Evolutionary conservation across 2,329 filamentous ascomycete species (phyloP).

Genomic region (Penicillium thymicola): DNA sequence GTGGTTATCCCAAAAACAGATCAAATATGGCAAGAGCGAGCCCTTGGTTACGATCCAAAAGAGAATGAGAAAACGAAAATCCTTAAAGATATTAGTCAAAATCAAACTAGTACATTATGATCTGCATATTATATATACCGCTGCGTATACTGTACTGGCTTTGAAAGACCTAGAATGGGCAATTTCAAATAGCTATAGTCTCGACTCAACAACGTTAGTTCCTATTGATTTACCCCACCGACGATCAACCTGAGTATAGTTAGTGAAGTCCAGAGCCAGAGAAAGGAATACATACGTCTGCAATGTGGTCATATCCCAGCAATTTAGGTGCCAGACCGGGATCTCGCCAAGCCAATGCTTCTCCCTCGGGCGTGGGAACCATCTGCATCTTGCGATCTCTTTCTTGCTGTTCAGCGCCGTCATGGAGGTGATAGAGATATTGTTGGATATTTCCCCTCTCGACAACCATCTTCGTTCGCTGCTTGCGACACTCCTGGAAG

Average conservation of each 20-base stretch:
- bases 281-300: conserved; percentile 30
- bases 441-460: conserved; percentile 60
- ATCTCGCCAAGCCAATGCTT: conserved; percentile 46
- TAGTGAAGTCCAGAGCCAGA: neutral
- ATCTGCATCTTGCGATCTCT: conserved; percentile 49
- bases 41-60: too few species aligned
- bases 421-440: conserved; percentile 59
- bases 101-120: too few species aligned
- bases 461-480: conserved; percentile 59
- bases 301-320: conserved; percentile 41
- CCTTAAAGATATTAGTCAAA: too few species aligned
- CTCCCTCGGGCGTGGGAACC: conserved; percentile 37
- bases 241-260: conserved; percentile 7
- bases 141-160: too few species aligned
- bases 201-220: conserved; percentile 7
- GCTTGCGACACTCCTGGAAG: conserved; percentile 58
- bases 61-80: too few species aligned
- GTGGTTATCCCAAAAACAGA: too few species aligned
- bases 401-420: conserved; percentile 55
- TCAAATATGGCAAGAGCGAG: too few species aligned
- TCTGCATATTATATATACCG: too few species aligned
- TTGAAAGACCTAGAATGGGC: too few species aligned
- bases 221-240: conserved; percentile 5
- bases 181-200: conserved; percentile 4
- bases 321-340: conserved; percentile 38